A percentile compares a stretch with the other conserved stretches of the same genome.
Evolutionary conservation across 2,329 filamentous ascomycete genomes (phyloP).

Genomic region (Colletotrichum theobromicola): DNA sequence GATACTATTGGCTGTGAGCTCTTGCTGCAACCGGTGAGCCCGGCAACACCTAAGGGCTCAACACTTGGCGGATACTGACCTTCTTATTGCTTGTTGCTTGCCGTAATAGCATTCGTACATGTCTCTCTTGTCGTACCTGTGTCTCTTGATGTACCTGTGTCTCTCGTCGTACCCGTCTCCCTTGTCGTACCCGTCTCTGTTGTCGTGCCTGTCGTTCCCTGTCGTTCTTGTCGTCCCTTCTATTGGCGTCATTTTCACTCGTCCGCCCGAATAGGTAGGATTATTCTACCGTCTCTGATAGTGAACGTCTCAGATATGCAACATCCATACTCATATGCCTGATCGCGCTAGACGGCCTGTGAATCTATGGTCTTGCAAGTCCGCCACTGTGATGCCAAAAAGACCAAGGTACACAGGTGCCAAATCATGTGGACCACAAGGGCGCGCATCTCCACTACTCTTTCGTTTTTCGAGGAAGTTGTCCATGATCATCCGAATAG

Average conservation of each 20-base stretch:
- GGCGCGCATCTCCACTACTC: neutral
- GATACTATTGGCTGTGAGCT: neutral
- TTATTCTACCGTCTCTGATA: neutral
- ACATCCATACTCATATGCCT: neutral
- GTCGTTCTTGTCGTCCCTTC: neutral
- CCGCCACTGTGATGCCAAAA: neutral
- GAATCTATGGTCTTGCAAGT: neutral
- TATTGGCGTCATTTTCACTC: neutral
- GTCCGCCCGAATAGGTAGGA: neutral
- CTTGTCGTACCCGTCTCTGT: neutral
- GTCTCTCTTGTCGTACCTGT: neutral
- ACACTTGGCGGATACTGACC: too few species aligned
- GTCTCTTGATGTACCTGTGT: too few species aligned
- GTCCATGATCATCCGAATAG: neutral
- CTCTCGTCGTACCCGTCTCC: neutral
- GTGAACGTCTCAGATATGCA: neutral
- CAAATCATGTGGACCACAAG: neutral
- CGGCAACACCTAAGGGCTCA: too few species aligned
- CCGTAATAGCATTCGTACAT: neutral
- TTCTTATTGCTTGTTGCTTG: neutral
- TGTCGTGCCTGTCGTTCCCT: too few species aligned
- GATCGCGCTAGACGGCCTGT: neutral
- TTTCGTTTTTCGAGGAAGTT: neutral
- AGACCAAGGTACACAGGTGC: neutral
- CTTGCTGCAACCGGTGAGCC: neutral